Conservation (phyloP, 2,329 filamentous ascomycete genomes). For the Penicillium sp. region DNA sequence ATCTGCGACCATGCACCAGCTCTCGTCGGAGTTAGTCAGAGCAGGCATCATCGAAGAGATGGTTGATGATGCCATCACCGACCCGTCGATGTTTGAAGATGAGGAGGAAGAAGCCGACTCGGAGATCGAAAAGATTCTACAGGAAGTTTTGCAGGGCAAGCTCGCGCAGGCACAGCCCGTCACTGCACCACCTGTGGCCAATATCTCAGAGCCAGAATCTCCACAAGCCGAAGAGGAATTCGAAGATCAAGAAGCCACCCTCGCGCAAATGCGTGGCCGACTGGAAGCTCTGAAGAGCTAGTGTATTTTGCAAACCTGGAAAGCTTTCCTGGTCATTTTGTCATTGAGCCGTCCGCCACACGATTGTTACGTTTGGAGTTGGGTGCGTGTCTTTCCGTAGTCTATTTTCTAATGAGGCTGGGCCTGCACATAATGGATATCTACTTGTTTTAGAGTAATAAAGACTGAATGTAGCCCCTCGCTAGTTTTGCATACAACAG, state of each 20-base stretch:
- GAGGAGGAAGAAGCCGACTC: constrained; percentile 74
- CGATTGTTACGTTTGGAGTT: constrained; percentile 17
- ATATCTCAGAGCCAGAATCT: constrained; percentile 33
- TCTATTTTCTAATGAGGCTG: constrained; percentile 24
- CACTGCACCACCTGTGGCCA: constrained; percentile 46
- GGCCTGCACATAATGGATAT: constrained; percentile 21
- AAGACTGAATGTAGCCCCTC: neutral
- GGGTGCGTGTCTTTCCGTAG: constrained; percentile 7
- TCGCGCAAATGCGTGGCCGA: constrained; percentile 90
- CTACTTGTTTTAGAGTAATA: neutral
- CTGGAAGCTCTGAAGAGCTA: constrained; percentile 88
- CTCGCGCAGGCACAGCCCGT: constrained; percentile 66
- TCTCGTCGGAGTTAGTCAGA: constrained; percentile 84
- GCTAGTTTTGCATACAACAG: neutral
- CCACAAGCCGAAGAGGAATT: constrained; percentile 67
- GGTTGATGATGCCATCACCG: constrained; percentile 81
- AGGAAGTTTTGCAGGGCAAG: constrained; percentile 83
- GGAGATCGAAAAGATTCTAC: constrained; percentile 90
- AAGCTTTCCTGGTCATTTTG: neutral
- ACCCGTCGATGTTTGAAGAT: constrained; percentile 66
- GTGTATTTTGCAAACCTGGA: constrained; percentile 20
- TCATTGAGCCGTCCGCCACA: neutral
- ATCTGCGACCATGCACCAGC: constrained; percentile 82
- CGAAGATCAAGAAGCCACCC: constrained; percentile 82
- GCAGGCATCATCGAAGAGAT: constrained; percentile 98